phyloP scores from a whole-genome alignment of 2,329 filamentous ascomycete genomes.

The Harringtonia lauricola region DNA sequence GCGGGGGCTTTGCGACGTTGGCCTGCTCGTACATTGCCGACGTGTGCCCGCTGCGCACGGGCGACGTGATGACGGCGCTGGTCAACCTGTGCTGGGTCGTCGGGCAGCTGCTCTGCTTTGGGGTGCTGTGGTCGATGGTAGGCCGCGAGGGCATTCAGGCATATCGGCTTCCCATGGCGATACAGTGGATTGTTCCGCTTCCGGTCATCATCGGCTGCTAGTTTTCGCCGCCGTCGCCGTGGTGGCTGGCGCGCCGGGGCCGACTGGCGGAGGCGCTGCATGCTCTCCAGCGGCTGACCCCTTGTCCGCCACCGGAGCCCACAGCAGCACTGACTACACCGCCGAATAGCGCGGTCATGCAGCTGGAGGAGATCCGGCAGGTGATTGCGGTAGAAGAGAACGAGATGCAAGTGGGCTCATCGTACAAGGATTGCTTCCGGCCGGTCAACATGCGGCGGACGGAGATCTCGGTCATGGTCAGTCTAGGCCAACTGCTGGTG shows the following conservation, averaged over 20 bases:
- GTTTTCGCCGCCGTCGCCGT: slow-evolving; percentile 12
- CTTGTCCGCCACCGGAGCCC: neutral
- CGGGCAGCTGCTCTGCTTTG: slow-evolving; percentile 10
- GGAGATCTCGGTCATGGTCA: slow-evolving; percentile 35
- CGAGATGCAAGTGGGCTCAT: slow-evolving; percentile 34
- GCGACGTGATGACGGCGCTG: slow-evolving; percentile 11
- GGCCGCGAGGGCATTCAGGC: slow-evolving; percentile 7
- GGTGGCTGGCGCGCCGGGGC: slow-evolving; percentile 26
- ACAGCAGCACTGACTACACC: slow-evolving; percentile 5
- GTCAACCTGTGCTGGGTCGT: slow-evolving; percentile 14
- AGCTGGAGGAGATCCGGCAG: slow-evolving; percentile 40
- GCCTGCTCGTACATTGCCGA: slow-evolving; percentile 14
- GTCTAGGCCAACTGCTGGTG: slow-evolving; percentile 16
- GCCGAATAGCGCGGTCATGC: slow-evolving; percentile 26
- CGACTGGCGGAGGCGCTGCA: slow-evolving; percentile 9
- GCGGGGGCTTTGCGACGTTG: slow-evolving; percentile 13
- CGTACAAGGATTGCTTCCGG: slow-evolving; percentile 39
- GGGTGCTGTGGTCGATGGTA: slow-evolving; percentile 11
- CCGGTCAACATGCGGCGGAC: slow-evolving; percentile 39
- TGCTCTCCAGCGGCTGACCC: slow-evolving; percentile 5
- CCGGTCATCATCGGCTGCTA: slow-evolving; percentile 8
- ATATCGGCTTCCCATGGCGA: slow-evolving; percentile 12
- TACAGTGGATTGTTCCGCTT: slow-evolving; percentile 12
- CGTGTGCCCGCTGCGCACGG: slow-evolving; percentile 10
- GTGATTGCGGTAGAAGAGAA: slow-evolving; percentile 43